Evolutionary conservation across 2,329 filamentous ascomycete genomes (phyloP).

Genomic region (Paramyrothecium roridum): DNA sequence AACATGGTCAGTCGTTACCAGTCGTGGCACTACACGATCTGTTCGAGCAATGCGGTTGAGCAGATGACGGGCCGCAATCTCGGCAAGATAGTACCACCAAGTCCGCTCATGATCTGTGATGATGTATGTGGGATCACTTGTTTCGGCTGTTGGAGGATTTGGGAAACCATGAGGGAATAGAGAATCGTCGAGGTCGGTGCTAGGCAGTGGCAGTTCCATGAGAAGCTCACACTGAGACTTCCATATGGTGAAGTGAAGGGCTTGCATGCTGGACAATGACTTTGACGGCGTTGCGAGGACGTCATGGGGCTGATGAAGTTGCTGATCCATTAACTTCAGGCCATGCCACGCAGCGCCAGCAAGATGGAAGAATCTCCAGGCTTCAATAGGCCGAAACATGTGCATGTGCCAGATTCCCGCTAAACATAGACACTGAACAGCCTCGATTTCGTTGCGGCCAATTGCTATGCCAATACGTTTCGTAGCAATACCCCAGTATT

Average conservation of each 20-base stretch:
- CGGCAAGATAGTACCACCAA: background rate
- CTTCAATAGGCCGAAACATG: background rate
- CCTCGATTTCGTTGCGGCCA: background rate
- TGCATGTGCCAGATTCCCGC: conserved; percentile 6
- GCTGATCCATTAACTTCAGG: background rate
- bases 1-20: background rate
- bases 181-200: background rate
- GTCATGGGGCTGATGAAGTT: background rate
- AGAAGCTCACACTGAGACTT: conserved; percentile 4
- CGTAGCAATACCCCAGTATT: conserved; percentile 3
- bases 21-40: background rate
- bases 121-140: background rate
- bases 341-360: conserved; percentile 3
- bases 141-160: background rate
- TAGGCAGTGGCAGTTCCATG: conserved; percentile 2
- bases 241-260: conserved; percentile 6
- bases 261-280: conserved; percentile 1
- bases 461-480: conserved; percentile 1
- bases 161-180: conserved; percentile 1
- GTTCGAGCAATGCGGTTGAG: background rate
- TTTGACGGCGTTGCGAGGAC: background rate
- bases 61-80: background rate
- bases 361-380: conserved; percentile 5
- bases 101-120: background rate
- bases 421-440: conserved; percentile 4